Evolutionary conservation across 805 yeast genomes (phyloP).

Genomic region (Spencermartinsiella europaea): DNA sequence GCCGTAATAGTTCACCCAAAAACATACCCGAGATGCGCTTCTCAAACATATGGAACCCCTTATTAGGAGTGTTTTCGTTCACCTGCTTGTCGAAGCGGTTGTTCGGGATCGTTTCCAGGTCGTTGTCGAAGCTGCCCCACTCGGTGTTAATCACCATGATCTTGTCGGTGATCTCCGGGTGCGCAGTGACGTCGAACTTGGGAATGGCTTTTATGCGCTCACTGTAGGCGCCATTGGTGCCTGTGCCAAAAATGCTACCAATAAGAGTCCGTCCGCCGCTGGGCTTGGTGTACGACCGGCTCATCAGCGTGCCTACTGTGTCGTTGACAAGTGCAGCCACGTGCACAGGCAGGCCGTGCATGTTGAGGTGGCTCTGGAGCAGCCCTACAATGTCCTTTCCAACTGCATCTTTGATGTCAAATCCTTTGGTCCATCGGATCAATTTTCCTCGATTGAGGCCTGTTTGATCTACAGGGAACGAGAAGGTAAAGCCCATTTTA

Average conservation of each 20-base stretch:
- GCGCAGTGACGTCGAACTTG: constrained; percentile 54
- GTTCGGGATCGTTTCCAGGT: constrained; percentile 64
- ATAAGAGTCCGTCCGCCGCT: constrained; percentile 68
- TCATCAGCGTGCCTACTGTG: constrained; percentile 88
- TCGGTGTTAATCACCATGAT: constrained; percentile 90
- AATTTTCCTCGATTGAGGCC: constrained; percentile 73
- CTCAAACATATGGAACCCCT: constrained; percentile 87
- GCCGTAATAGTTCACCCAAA: constrained; percentile 82
- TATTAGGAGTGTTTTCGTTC: constrained; percentile 71
- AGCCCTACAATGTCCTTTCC: constrained; percentile 75
- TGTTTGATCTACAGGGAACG: constrained; percentile 87
- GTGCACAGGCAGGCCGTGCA: constrained; percentile 46
- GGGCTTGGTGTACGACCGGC: constrained; percentile 71
- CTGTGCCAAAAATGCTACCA: constrained; percentile 95
- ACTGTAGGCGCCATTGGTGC: constrained; percentile 93
- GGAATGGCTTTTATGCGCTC: constrained; percentile 70
- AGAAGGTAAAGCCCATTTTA: constrained; percentile 88
- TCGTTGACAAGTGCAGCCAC: constrained; percentile 92
- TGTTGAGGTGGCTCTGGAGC: constrained; percentile 65
- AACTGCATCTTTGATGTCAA: constrained; percentile 76
- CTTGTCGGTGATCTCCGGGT: constrained; percentile 25
- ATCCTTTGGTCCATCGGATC: constrained; percentile 96
- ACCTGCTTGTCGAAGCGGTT: constrained; percentile 71
- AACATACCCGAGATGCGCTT: constrained; percentile 91
- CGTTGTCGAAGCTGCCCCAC: constrained; percentile 97